A percentile compares a stretch with the other conserved stretches of the same genome.
Conservation (phyloP, 441 rosid genomes). For the Bruguiera hainesii region DNA sequence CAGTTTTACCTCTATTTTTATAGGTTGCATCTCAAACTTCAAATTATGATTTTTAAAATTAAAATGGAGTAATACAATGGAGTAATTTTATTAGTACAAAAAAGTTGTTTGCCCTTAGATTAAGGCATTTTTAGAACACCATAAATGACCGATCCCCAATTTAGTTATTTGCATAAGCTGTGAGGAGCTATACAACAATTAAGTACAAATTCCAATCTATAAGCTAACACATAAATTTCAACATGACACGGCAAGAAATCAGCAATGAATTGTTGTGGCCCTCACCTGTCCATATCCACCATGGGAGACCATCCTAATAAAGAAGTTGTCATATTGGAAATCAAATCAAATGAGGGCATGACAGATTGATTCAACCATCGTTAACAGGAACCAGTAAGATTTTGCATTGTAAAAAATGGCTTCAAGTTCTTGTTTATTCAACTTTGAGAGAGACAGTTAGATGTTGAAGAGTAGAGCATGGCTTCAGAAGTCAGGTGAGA, state of each 20-base stretch:
- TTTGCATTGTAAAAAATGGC: slow-evolving; percentile 16
- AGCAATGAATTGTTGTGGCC: neutral
- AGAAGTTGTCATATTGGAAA: slow-evolving; percentile 12
- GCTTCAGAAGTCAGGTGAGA: slow-evolving; percentile 37
- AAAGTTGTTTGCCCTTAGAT: too few species aligned
- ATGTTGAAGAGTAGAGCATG: slow-evolving; percentile 51
- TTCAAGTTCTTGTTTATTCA: slow-evolving; percentile 24
- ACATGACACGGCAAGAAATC: slow-evolving; percentile 34
- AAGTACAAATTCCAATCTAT: slow-evolving; percentile 23
- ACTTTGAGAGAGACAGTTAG: slow-evolving; percentile 46
- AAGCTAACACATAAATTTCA: slow-evolving; percentile 15
- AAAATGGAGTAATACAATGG: too few species aligned
- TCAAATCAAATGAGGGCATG: slow-evolving; percentile 30
- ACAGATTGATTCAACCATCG: slow-evolving; percentile 16
- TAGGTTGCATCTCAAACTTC: too few species aligned
- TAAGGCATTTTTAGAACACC: neutral
- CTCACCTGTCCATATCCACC: slow-evolving; percentile 14
- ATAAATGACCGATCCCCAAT: slow-evolving; percentile 9
- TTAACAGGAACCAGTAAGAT: slow-evolving; percentile 10
- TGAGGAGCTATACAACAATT: slow-evolving; percentile 19
- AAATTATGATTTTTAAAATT: too few species aligned
- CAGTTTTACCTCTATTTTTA: too few species aligned
- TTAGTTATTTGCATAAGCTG: slow-evolving; percentile 18
- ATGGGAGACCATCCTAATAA: slow-evolving; percentile 3
- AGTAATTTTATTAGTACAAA: too few species aligned